Conservation (phyloP, 169 alveolate genomes). For the Babesia sp. region DNA sequence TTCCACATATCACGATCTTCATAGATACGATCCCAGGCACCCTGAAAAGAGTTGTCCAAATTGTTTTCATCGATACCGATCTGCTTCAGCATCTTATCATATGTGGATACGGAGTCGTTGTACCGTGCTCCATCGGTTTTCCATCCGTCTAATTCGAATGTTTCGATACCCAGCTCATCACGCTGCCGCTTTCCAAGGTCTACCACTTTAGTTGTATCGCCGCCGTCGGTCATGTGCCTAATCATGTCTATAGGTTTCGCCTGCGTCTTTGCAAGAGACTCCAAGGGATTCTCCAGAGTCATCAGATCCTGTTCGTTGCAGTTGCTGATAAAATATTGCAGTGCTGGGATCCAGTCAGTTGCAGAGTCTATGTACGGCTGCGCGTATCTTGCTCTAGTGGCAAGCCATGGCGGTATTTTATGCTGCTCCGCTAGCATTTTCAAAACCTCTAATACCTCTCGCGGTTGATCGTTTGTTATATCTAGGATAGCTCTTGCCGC, state of each 20-base stretch:
- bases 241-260: constrained; percentile 20
- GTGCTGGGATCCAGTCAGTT: constrained; percentile 52
- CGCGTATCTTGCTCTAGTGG: constrained; percentile 38
- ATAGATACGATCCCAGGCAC: neutral
- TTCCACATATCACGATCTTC: neutral
- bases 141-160: constrained; percentile 26
- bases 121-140: constrained; percentile 5
- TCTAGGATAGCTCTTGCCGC: constrained; percentile 30
- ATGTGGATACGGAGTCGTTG: constrained; percentile 6
- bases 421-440: constrained; percentile 5
- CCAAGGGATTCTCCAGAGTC: neutral
- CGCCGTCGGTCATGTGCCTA: constrained; percentile 24
- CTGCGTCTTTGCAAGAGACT: neutral
- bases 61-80: neutral
- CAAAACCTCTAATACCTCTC: constrained; percentile 1
- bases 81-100: constrained; percentile 11
- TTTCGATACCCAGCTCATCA: constrained; percentile 4
- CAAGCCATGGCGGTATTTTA: constrained; percentile 52
- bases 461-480: constrained; percentile 8
- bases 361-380: constrained; percentile 26
- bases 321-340: constrained; percentile 20
- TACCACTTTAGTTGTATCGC: constrained; percentile 33
- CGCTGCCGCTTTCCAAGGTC: constrained; percentile 22
- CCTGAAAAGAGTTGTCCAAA: neutral
- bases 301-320: constrained; percentile 1